Conservation (phyloP, 2,329 filamentous ascomycete species). For the Penicillium sp. region DNA sequence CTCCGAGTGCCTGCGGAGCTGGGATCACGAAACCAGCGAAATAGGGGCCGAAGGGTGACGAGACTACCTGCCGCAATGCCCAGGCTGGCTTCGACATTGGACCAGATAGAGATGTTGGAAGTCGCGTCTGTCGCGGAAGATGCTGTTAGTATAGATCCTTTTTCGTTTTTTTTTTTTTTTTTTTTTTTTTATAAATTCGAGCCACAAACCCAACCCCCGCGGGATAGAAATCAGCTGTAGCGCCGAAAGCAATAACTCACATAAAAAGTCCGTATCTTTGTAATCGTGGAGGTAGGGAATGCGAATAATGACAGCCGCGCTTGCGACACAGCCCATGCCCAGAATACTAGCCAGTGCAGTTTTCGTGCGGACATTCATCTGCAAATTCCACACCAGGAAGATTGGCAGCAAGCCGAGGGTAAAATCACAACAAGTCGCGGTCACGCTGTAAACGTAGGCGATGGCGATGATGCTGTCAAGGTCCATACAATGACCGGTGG, state of each 20-base stretch:
- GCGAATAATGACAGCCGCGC: constrained; percentile 41
- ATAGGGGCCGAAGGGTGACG: constrained; percentile 54
- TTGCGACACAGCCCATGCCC: constrained; percentile 58
- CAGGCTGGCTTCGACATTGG: constrained; percentile 43
- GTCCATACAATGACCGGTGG: constrained; percentile 45
- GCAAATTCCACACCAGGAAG: constrained; percentile 56
- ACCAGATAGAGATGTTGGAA: constrained; percentile 46
- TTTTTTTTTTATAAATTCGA: too few relatives aligned
- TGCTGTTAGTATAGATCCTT: constrained; percentile 15
- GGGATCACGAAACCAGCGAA: constrained; percentile 43
- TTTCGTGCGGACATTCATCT: constrained; percentile 60
- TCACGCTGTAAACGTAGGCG: constrained; percentile 57
- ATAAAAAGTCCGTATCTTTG: constrained; percentile 38
- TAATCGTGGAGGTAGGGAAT: constrained; percentile 41
- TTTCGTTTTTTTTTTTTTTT: too few relatives aligned
- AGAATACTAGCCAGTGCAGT: constrained; percentile 58
- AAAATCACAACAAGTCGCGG: constrained; percentile 55
- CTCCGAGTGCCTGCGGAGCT: constrained; percentile 30
- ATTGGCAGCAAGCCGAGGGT: constrained; percentile 58
- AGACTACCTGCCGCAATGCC: constrained; percentile 53
- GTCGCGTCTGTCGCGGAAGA: constrained; percentile 33
- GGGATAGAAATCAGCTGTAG: too few relatives aligned
- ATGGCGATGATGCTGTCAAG: constrained; percentile 55
- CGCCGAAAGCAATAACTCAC: too few relatives aligned
- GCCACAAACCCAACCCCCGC: too few relatives aligned